These are phyloP conservation scores for Kokia cookei DNA, from an alignment of 441 rosid genomes.

Conservation along the genomic window DNA sequence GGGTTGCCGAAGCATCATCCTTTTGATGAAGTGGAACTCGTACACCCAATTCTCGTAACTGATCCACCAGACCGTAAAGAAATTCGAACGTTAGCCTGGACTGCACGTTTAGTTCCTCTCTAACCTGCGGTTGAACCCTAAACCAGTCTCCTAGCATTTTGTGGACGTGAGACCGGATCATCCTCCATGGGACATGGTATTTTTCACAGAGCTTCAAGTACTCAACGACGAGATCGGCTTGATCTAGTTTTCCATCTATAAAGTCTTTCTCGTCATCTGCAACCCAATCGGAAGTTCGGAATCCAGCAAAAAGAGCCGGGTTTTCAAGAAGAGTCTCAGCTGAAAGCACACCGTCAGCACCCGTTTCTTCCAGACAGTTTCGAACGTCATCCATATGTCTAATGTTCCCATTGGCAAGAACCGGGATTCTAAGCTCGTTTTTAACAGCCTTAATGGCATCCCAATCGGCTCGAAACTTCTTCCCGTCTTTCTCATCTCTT, in stretches of 20 bases:
- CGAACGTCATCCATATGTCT: slow-evolving; percentile 73
- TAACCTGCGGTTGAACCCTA: slow-evolving; percentile 61
- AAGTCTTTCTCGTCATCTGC: slow-evolving; percentile 29
- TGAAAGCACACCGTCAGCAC: slow-evolving; percentile 30
- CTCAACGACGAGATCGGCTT: slow-evolving; percentile 62
- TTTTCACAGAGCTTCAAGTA: slow-evolving; percentile 78
- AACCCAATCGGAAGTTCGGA: slow-evolving; percentile 57
- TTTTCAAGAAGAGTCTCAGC: slow-evolving; percentile 93
- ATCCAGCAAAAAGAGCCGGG: slow-evolving; percentile 87
- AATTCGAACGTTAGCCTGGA: slow-evolving; percentile 70
- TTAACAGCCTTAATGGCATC: slow-evolving; percentile 70
- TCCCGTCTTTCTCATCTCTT: slow-evolving; percentile 81
- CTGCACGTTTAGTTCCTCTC: slow-evolving; percentile 70
- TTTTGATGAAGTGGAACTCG: slow-evolving; percentile 68
- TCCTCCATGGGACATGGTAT: slow-evolving; percentile 86
- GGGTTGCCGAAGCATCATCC: slow-evolving; percentile 12
- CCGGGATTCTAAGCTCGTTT: slow-evolving; percentile 58
- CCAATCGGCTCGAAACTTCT: slow-evolving; percentile 77
- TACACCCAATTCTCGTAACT: slow-evolving; percentile 52
- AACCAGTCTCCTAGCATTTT: slow-evolving; percentile 91
- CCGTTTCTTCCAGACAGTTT: slow-evolving; percentile 56
- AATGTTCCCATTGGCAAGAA: slow-evolving; percentile 83
- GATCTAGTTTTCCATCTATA: slow-evolving; percentile 62
- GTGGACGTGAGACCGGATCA: slow-evolving; percentile 83
- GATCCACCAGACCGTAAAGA: slow-evolving; percentile 55